Conservation (phyloP, 139 green algal genomes). For the Spirogloea muscicola region DNA sequence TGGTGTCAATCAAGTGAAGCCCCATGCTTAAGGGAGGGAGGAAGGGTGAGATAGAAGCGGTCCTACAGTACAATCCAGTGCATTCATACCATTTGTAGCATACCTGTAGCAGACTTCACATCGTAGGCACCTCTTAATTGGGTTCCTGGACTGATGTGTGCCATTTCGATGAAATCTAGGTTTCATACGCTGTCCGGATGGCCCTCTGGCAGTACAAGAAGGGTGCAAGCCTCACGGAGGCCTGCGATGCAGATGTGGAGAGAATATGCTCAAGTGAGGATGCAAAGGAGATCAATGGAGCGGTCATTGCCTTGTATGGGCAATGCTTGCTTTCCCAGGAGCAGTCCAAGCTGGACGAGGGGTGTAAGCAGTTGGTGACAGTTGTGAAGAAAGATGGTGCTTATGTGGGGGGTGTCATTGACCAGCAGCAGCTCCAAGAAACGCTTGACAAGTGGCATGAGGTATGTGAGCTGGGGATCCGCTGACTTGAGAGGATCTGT, state of each 20-base stretch:
- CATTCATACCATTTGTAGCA: no score
- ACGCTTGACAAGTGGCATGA: constrained; percentile 55
- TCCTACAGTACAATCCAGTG: no score
- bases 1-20: no score
- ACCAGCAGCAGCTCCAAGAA: constrained; percentile 47
- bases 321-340: constrained; percentile 64
- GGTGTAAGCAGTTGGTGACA: constrained; percentile 65
- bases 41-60: no score
- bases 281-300: constrained; percentile 16
- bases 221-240: constrained; percentile 56
- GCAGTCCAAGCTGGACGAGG: constrained; percentile 38
- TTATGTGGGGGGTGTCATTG: constrained; percentile 19
- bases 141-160: no score
- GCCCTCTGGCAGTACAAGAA: constrained; percentile 74
- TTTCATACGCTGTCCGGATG: constrained; percentile 73
- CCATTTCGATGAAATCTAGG: no score
- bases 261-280: constrained; percentile 52
- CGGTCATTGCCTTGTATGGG: constrained; percentile 61
- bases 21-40: no score
- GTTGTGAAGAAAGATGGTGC: constrained; percentile 65
- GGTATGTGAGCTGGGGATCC: no score
- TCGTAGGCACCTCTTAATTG: no score
- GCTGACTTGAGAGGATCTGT: no score
- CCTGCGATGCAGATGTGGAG: constrained; percentile 69
- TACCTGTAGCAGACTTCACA: no score